phyloP scores from a whole-genome alignment of 257 asterid species.

The Rauvolfia tetraphylla region DNA sequence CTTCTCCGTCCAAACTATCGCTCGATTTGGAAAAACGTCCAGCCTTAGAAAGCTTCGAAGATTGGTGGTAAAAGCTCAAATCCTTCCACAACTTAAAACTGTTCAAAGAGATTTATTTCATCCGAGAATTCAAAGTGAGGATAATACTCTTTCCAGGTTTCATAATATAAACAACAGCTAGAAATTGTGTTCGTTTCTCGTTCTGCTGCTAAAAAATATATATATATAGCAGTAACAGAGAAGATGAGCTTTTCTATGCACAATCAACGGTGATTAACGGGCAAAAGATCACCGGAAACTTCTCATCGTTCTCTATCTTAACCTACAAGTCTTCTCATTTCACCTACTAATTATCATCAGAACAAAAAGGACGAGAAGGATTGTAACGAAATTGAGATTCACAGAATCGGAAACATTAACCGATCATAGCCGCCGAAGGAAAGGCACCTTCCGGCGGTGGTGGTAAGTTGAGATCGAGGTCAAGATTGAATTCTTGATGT shows the following conservation, averaged over 20 bases:
- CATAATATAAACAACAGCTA: slow-evolving; percentile 17
- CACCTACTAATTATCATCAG: not conserved
- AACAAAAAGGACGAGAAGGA: not conserved
- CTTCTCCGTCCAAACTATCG: slow-evolving; percentile 7
- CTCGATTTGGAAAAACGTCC: too few species aligned
- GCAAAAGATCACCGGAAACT: slow-evolving; percentile 18
- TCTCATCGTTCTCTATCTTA: slow-evolving; percentile 12
- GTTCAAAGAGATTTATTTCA: not conserved
- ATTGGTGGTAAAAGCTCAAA: too few species aligned
- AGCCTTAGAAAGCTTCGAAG: too few species aligned
- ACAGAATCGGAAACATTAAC: not conserved
- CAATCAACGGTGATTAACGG: slow-evolving; percentile 22
- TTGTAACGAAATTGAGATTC: not conserved
- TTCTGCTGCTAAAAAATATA: slow-evolving; percentile 19
- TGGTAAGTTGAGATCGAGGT: slow-evolving; percentile 27
- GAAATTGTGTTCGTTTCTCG: slow-evolving; percentile 13
- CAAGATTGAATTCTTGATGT: not conserved
- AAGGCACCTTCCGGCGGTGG: slow-evolving; percentile 35
- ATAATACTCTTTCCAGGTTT: not conserved
- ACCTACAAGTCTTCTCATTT: slow-evolving; percentile 8
- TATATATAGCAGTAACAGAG: not conserved
- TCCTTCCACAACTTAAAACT: too few species aligned
- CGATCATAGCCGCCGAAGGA: slow-evolving; percentile 2
- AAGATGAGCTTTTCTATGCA: slow-evolving; percentile 11
- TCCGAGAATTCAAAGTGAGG: too few species aligned